phyloP scores from a whole-genome alignment of 2,329 filamentous ascomycete species.

The Botrytis fragariae region DNA sequence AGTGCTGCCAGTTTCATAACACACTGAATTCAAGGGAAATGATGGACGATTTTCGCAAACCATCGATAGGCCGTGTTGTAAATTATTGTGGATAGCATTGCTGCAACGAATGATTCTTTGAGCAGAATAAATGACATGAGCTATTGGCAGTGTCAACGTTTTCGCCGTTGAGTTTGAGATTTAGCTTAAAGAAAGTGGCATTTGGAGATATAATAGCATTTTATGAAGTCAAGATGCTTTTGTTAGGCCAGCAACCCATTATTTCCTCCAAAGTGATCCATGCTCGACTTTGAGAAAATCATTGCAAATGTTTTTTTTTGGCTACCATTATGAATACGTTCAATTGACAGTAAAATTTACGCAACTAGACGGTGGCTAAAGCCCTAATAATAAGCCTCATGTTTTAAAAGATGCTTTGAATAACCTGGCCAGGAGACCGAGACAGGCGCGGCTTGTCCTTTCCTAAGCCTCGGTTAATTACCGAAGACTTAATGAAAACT shows the following conservation, averaged over 20 bases:
- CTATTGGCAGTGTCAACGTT: slow-evolving; percentile 26
- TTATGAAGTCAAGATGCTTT: slow-evolving; percentile 22
- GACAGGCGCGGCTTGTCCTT: neutral
- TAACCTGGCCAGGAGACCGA: neutral
- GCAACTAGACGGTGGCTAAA: neutral
- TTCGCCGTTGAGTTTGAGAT: slow-evolving; percentile 26
- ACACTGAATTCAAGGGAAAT: slow-evolving; percentile 34
- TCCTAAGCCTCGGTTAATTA: slow-evolving; percentile 11
- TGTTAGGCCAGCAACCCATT: slow-evolving; percentile 23
- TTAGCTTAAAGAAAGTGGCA: neutral
- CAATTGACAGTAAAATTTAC: neutral
- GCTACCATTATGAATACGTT: neutral
- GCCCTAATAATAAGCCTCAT: neutral
- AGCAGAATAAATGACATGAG: neutral
- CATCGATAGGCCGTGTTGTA: neutral
- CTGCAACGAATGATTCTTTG: neutral
- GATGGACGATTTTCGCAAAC: slow-evolving; percentile 22
- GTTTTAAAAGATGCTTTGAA: neutral
- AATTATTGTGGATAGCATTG: neutral
- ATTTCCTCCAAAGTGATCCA: slow-evolving; percentile 29
- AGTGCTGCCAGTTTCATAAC: no score
- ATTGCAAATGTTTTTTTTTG: slow-evolving; percentile 15
- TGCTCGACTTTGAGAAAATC: slow-evolving; percentile 29
- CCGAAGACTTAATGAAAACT: neutral
- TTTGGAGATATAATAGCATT: slow-evolving; percentile 40